Conservation (phyloP, 192 early-diverging fungal species). For the Coemansia pectinata region DNA sequence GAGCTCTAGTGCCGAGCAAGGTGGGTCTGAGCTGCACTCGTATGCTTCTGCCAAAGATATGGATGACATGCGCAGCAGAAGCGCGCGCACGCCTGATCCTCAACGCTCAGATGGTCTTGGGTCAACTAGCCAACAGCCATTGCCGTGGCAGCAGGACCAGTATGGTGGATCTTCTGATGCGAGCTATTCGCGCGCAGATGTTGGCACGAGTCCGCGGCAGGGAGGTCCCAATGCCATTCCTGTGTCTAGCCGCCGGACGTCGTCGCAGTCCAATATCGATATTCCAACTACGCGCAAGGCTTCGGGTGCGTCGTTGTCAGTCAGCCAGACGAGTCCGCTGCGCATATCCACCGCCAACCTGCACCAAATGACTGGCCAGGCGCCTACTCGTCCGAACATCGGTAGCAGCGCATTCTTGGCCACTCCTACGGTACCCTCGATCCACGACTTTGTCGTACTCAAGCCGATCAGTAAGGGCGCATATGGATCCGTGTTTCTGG, state of each 20-base stretch:
- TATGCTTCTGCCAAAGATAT: background rate
- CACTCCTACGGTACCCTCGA: constrained; percentile 71
- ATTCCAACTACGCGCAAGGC: background rate
- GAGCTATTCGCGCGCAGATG: background rate
- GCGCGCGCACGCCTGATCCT: background rate
- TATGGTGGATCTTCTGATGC: background rate
- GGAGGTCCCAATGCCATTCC: background rate
- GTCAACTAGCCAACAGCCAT: background rate
- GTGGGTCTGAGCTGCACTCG: background rate
- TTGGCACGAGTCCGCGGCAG: background rate
- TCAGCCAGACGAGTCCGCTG: constrained; percentile 1
- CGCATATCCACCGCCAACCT: constrained; percentile 20
- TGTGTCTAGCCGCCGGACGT: background rate
- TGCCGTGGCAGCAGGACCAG: background rate
- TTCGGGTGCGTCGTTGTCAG: background rate
- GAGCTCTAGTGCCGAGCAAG: background rate
- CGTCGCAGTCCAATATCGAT: background rate
- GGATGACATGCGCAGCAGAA: background rate
- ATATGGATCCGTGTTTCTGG: constrained; percentile 87
- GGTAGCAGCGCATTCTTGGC: constrained; percentile 20
- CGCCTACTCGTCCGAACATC: constrained; percentile 10
- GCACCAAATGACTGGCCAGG: background rate
- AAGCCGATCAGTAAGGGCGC: constrained; percentile 90
- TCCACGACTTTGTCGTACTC: constrained; percentile 86
- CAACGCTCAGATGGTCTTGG: background rate